phyloP scores from a whole-genome alignment of 176 grass and related monocot species.

The Pontederia paniculata region DNA sequence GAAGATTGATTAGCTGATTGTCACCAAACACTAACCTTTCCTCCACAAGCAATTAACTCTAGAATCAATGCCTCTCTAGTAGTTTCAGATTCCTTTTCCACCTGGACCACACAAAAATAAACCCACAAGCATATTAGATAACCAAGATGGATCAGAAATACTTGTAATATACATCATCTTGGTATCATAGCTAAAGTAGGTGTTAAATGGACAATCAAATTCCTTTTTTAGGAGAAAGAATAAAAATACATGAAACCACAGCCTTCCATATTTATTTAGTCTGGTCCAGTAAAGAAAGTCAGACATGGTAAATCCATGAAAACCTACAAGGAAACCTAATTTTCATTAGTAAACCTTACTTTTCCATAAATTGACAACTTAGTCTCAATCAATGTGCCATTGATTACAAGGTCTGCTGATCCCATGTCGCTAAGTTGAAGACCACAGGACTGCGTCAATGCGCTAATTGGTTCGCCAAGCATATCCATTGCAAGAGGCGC shows the following conservation, averaged over 20 bases:
- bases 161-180: too few species aligned
- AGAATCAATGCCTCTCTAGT: slow-evolving; percentile 59
- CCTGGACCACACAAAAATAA: slow-evolving; percentile 26
- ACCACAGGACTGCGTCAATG: slow-evolving; percentile 37
- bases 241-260: too few species aligned
- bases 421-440: slow-evolving; percentile 51
- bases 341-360: slow-evolving; percentile 29
- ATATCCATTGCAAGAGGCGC: slow-evolving; percentile 63
- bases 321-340: neutral
- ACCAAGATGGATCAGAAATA: slow-evolving; percentile 4
- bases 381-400: slow-evolving; percentile 78
- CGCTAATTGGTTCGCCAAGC: slow-evolving; percentile 50
- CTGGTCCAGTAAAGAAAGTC: too few species aligned
- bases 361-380: slow-evolving; percentile 82
- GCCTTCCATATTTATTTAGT: too few species aligned
- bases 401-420: slow-evolving; percentile 82
- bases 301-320: neutral
- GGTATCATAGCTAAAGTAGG: too few species aligned
- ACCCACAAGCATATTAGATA: slow-evolving; percentile 8
- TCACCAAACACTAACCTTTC: slow-evolving; percentile 45
- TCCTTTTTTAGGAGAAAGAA: too few species aligned
- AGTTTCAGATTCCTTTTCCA: slow-evolving; percentile 51
- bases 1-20: neutral
- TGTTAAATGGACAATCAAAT: too few species aligned
- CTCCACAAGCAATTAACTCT: slow-evolving; percentile 70